Percentiles rank a stretch among this genome's conserved stretches.
Evolutionary conservation across 192 early-diverging fungal species (phyloP).

Genomic region (Rhizoclosmatium globosum): DNA sequence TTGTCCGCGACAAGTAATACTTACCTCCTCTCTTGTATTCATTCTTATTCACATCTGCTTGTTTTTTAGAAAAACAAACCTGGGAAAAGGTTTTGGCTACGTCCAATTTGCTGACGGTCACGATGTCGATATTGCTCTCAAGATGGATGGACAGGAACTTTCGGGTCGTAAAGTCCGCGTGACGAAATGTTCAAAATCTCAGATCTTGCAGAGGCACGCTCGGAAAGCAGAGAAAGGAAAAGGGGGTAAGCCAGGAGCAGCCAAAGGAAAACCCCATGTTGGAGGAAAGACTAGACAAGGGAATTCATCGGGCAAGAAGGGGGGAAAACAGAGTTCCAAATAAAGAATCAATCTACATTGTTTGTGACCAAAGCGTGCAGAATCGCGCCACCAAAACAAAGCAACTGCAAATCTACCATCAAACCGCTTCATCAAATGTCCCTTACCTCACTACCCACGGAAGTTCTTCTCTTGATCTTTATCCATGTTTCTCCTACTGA

Average conservation of each 20-base stretch:
- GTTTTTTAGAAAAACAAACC: conserved; percentile 63
- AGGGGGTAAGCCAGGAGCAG: not conserved
- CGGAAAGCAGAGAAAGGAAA: not conserved
- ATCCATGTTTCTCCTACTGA: too few relatives aligned
- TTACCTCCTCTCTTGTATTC: not conserved
- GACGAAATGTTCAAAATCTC: conserved; percentile 37
- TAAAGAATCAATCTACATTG: too few relatives aligned
- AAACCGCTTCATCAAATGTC: too few relatives aligned
- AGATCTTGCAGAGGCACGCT: not conserved
- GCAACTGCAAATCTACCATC: too few relatives aligned
- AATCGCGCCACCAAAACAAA: too few relatives aligned
- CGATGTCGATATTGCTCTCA: conserved; percentile 78
- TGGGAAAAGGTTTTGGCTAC: conserved; percentile 95
- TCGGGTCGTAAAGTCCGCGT: conserved; percentile 68
- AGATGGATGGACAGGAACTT: conserved; percentile 74
- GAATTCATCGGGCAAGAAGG: too few relatives aligned
- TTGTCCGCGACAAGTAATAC: conserved; percentile 78
- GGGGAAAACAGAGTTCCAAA: too few relatives aligned
- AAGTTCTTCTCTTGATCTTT: too few relatives aligned
- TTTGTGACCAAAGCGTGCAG: too few relatives aligned
- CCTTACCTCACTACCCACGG: too few relatives aligned
- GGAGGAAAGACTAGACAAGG: too few relatives aligned
- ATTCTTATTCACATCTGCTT: not conserved
- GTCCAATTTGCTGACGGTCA: conserved; percentile 85
- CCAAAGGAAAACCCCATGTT: too few relatives aligned